A percentile compares a stretch with the other conserved stretches of the same genome.
Conservation (phyloP, 176 grass and related monocot species). For the Oryza australiensis region DNA sequence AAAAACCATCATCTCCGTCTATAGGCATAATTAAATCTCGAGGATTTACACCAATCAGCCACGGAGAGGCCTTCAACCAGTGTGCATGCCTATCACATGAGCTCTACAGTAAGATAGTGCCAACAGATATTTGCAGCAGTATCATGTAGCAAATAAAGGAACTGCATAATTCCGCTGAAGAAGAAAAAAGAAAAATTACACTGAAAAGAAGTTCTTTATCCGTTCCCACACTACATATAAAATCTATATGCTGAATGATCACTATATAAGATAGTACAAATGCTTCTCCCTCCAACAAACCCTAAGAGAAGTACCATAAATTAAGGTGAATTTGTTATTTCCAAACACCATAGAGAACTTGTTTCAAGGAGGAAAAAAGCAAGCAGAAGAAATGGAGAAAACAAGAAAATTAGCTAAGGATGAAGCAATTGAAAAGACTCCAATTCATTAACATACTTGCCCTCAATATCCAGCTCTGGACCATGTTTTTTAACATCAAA, state of each 20-base stretch:
- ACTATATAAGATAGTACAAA: background rate
- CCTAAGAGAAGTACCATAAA: background rate
- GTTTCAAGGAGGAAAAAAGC: background rate
- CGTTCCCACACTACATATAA: slow-evolving; percentile 2
- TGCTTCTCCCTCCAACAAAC: background rate
- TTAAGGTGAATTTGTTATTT: background rate
- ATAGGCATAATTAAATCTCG: slow-evolving; percentile 93
- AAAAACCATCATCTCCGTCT: slow-evolving; percentile 97
- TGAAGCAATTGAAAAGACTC: background rate
- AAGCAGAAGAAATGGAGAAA: background rate
- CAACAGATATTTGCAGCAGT: slow-evolving; percentile 20
- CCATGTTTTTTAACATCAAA: slow-evolving; percentile 59
- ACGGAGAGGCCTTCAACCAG: slow-evolving; percentile 93
- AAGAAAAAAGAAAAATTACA: background rate
- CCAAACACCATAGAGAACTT: background rate
- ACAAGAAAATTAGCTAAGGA: slow-evolving; percentile 15
- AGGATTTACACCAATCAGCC: slow-evolving; percentile 75
- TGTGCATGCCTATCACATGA: slow-evolving; percentile 58
- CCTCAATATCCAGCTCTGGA: slow-evolving; percentile 64
- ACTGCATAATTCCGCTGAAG: background rate
- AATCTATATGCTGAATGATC: slow-evolving; percentile 9
- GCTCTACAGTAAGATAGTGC: slow-evolving; percentile 31
- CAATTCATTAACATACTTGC: slow-evolving; percentile 64
- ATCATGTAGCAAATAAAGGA: background rate
- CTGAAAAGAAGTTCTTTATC: background rate